Conservation (phyloP, 768 basidiomycete genomes). For the Arthromyces matolae region DNA sequence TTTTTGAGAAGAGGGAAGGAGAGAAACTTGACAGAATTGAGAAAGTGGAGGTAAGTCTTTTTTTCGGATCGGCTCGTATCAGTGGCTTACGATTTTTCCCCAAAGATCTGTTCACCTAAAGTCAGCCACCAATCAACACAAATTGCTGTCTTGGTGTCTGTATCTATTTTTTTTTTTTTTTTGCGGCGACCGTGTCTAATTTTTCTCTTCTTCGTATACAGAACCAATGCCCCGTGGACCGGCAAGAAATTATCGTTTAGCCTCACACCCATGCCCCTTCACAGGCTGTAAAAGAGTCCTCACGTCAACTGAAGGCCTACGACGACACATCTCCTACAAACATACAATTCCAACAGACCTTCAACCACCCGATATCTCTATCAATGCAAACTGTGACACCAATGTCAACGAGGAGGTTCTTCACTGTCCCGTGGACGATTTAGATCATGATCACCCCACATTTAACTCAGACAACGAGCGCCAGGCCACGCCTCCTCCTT, state of each 20-base stretch:
- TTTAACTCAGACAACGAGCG: not conserved
- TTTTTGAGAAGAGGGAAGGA: not conserved
- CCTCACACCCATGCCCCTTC: not conserved
- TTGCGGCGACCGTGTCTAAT: not conserved
- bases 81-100: not conserved
- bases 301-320: not conserved
- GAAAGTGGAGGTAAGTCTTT: not conserved
- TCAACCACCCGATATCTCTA: no score
- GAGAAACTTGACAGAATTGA: not conserved
- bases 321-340: not conserved
- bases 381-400: no score
- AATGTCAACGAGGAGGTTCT: not conserved
- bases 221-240: not conserved
- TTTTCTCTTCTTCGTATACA: not conserved
- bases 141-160: no score
- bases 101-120: no score
- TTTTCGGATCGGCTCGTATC: not conserved
- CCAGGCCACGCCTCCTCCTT: not conserved
- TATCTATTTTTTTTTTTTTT: not conserved
- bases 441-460: not conserved
- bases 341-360: not conserved
- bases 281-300: not conserved
- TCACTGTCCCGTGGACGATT: not conserved
- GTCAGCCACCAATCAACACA: not conserved
- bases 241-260: not conserved